phyloP scores from a whole-genome alignment of 129 eudicot genomes.

The Pseudognaphalium luteoalbum region DNA sequence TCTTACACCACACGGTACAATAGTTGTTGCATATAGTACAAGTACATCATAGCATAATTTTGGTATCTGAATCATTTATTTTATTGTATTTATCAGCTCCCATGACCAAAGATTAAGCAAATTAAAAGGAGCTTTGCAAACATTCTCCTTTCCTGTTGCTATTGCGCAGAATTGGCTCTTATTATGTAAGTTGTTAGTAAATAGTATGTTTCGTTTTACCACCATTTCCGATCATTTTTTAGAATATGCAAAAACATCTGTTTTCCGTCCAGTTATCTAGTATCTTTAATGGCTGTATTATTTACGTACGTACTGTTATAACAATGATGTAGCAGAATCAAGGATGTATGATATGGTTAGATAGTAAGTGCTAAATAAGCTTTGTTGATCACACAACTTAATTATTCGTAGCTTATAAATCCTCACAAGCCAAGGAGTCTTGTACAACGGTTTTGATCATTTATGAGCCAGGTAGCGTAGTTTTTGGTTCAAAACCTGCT shows the following conservation, averaged over 20 bases:
- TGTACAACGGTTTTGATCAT: no score
- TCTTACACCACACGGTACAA: no score
- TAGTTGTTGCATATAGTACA: no score
- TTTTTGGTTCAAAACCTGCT: background rate
- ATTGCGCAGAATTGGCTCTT: slow-evolving; percentile 15
- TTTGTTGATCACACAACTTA: background rate
- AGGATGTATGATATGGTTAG: slow-evolving; percentile 20
- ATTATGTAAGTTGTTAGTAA: slow-evolving; percentile 1
- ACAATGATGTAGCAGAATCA: slow-evolving; percentile 4
- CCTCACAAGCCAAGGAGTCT: background rate
- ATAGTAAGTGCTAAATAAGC: background rate
- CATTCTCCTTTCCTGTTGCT: slow-evolving; percentile 19
- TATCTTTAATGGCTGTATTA: slow-evolving; percentile 1
- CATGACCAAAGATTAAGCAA: slow-evolving; percentile 47
- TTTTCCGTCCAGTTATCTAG: background rate
- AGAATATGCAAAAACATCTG: slow-evolving; percentile 6
- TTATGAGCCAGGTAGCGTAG: no score
- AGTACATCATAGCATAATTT: no score
- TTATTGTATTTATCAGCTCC: no score
- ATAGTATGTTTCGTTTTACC: background rate
- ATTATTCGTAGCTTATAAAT: background rate
- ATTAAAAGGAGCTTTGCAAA: slow-evolving; percentile 24
- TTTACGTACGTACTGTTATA: slow-evolving; percentile 21
- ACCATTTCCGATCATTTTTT: background rate
- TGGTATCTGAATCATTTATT: no score